phyloP scores from a whole-genome alignment of 139 green algal genomes.

The Zygnema circumcarinatum region DNA sequence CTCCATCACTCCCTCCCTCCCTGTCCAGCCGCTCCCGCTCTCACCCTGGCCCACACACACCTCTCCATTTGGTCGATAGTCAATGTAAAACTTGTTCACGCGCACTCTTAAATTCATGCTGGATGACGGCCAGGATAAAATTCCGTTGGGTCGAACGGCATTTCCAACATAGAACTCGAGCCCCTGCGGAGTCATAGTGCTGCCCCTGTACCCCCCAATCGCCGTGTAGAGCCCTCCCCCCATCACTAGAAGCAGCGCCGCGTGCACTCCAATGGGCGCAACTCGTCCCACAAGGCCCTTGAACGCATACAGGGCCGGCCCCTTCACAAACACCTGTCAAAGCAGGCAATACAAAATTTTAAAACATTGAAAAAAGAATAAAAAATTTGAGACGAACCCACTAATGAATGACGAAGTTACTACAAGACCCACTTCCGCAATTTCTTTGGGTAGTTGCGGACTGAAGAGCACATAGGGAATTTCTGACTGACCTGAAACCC shows the following conservation, averaged over 20 bases:
- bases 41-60: too few relatives aligned
- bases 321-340: conserved; percentile 82
- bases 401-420: neutral
- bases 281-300: conserved; percentile 91
- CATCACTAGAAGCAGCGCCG: conserved; percentile 86
- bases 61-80: conserved; percentile 87
- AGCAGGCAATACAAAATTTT: too few relatives aligned
- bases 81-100: conserved; percentile 92
- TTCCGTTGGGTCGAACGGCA: conserved; percentile 1
- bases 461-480: too few relatives aligned
- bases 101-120: conserved; percentile 63
- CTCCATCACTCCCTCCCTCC: too few relatives aligned
- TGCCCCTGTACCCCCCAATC: conserved; percentile 71
- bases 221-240: conserved; percentile 76
- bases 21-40: too few relatives aligned
- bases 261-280: conserved; percentile 95
- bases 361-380: neutral
- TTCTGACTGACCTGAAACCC: conserved; percentile 72
- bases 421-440: neutral
- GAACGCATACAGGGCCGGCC: conserved; percentile 90
- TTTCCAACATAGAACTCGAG: conserved; percentile 53
- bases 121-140: neutral
- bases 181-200: conserved; percentile 54
- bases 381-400: conserved; percentile 9
- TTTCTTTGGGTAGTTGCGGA: too few relatives aligned